Conservation (phyloP, 768 basidiomycete genomes). For the Boletus rubroflammeus region DNA sequence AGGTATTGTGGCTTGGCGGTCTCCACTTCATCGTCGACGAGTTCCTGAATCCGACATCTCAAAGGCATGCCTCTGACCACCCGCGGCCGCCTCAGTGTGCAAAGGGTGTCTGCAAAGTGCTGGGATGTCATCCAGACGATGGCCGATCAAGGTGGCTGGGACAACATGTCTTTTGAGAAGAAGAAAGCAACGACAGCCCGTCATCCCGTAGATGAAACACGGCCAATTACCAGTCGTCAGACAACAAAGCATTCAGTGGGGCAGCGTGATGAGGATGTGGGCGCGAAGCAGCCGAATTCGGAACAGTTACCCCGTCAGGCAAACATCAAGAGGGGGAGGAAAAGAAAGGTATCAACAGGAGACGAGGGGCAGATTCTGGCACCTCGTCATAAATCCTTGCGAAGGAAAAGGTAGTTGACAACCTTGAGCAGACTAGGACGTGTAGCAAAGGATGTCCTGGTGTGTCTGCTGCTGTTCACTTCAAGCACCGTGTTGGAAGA, state of each 20-base stretch:
- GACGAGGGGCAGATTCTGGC: background rate
- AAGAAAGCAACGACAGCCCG: slow-evolving; percentile 26
- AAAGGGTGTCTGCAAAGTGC: slow-evolving; percentile 64
- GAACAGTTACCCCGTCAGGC: background rate
- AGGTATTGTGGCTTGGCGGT: slow-evolving; percentile 38
- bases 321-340: slow-evolving; percentile 11
- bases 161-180: slow-evolving; percentile 42
- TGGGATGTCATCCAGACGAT: slow-evolving; percentile 61
- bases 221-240: background rate
- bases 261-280: slow-evolving; percentile 1
- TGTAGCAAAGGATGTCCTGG: background rate
- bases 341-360: slow-evolving; percentile 21
- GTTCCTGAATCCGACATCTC: slow-evolving; percentile 11
- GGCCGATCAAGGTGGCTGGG: slow-evolving; percentile 79
- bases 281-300: background rate
- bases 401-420: slow-evolving; percentile 13
- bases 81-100: slow-evolving; percentile 83
- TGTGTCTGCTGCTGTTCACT: background rate
- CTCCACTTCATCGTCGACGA: background rate
- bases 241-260: background rate
- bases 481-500: background rate
- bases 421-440: background rate
- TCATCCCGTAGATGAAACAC: background rate
- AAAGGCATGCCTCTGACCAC: slow-evolving; percentile 76
- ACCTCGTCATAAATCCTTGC: slow-evolving; percentile 22